A percentile compares a stretch with the other conserved stretches of the same genome.
phyloP scores from a whole-genome alignment of 2,329 filamentous ascomycete species.

The Fusarium oligoseptatum region DNA sequence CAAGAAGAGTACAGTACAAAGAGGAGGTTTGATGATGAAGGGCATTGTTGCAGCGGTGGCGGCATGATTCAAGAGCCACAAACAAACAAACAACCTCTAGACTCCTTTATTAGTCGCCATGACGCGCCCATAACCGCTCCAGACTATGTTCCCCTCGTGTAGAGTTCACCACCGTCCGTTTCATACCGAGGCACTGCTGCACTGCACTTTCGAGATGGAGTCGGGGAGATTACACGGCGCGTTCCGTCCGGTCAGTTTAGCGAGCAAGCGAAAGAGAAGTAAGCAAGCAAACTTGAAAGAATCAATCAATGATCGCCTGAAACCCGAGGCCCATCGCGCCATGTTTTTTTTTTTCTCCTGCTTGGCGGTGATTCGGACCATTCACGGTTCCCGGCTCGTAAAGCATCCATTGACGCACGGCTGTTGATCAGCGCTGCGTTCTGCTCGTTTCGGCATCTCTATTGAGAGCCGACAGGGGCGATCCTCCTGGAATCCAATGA shows the following conservation, averaged over 20 bases:
- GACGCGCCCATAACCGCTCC: neutral
- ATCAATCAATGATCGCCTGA: conserved; percentile 1
- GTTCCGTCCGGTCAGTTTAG: neutral
- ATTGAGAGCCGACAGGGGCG: neutral
- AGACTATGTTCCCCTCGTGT: neutral
- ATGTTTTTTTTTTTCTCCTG: neutral
- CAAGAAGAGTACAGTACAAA: neutral
- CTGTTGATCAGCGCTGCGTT: neutral
- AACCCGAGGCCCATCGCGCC: neutral
- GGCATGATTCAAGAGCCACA: neutral
- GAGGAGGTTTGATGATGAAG: too few species aligned
- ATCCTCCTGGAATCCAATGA: neutral
- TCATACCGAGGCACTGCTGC: neutral
- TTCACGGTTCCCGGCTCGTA: neutral
- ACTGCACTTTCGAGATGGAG: neutral
- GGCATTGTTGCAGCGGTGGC: neutral
- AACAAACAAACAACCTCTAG: neutral
- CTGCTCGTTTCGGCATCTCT: neutral
- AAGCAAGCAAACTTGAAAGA: neutral
- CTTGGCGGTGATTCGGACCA: neutral
- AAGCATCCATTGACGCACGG: neutral
- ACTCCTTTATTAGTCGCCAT: neutral
- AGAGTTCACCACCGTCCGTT: neutral
- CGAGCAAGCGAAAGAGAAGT: neutral
- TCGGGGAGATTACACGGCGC: neutral